Base-by-base conservation (phyloP, 208 protist species). In the Acanthamoeba polyphaga region DNA sequence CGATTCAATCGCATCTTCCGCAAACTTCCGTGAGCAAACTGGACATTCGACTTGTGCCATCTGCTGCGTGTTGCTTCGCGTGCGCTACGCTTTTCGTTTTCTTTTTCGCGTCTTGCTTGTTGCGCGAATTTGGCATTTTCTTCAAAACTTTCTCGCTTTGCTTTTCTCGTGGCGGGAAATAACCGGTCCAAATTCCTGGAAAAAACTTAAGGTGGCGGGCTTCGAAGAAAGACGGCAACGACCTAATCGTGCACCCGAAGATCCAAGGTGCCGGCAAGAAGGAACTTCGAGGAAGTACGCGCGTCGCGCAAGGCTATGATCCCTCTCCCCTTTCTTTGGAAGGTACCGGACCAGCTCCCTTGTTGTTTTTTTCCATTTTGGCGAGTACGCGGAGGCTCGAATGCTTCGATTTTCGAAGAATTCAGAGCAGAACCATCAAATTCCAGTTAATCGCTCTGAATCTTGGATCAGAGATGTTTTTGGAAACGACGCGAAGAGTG, bases 241-340 rank as follows among this genome's bases (percentile, higher is more conserved):
- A 17, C 49, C 49, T 51, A 51, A 49, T 49, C 38, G 38, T 43
- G 38, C 3, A 43, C 46, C 46, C 46, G 46, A 49, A 46, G 43
- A 49, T 49, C 46, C 46, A 49, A 49, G 9, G 46, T 12, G 46
- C 3, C 34, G 46, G 46, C 46, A 78, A 27, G 17, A 78, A 46
- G 74, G 22, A 46, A 82, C 38, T 51, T 43, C 74, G 32, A 51
- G 38, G 43, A 82, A 51, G 74, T 22, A 3, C n/a, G n/a, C 29
- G 29, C n/a, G 22, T 29, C 15, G 49, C 53, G 27, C 27, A 17
- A 53, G 49, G 19, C 4, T 51, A 94, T 94, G 90, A 84, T 94
- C 22, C 90, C 90, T 51, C 55, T 94, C 17, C 70, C 90, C 46
- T 76, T 94, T 94, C 70, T 94, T 43, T 94, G 90, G 90, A 94